phyloP scores from a whole-genome alignment of 1,139 yeast species.

The Meyerozyma smithsonii region DNA sequence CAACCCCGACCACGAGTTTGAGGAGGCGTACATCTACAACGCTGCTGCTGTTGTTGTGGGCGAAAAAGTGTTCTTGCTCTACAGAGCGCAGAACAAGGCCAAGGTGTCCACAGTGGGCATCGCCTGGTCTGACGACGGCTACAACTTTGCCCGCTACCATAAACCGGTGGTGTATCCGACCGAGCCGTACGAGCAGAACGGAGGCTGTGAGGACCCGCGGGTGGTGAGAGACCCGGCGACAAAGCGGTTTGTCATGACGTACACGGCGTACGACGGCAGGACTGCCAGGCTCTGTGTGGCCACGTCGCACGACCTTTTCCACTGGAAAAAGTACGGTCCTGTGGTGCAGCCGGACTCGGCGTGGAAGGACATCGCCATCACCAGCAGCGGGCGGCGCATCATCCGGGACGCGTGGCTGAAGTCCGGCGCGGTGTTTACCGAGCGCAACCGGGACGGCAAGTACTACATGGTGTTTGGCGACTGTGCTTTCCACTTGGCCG shows the following conservation, averaged over 20 bases:
- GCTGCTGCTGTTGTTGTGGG: conserved; percentile 44
- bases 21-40: conserved; percentile 38
- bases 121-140: conserved; percentile 42
- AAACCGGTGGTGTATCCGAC: conserved; percentile 34
- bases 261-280: conserved; percentile 36
- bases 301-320: conserved; percentile 32
- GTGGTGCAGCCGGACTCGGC: conserved; percentile 21
- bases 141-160: conserved; percentile 26
- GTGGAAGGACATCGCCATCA: conserved; percentile 34
- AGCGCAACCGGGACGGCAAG: conserved; percentile 28
- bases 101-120: conserved; percentile 35
- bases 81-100: conserved; percentile 37
- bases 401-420: conserved; percentile 40
- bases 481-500: conserved; percentile 35
- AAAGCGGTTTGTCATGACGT: conserved; percentile 36
- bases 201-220: conserved; percentile 45
- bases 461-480: conserved; percentile 48
- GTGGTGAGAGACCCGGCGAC: conserved; percentile 35
- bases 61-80: conserved; percentile 32
- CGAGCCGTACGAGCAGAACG: conserved; percentile 38
- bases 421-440: conserved; percentile 41
- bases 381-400: conserved; percentile 18
- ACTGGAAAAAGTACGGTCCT: conserved; percentile 39
- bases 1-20: conserved; percentile 36
- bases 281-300: conserved; percentile 42